phyloP scores from a whole-genome alignment of 2,329 filamentous ascomycete species.

The Beauveria bassiana region DNA sequence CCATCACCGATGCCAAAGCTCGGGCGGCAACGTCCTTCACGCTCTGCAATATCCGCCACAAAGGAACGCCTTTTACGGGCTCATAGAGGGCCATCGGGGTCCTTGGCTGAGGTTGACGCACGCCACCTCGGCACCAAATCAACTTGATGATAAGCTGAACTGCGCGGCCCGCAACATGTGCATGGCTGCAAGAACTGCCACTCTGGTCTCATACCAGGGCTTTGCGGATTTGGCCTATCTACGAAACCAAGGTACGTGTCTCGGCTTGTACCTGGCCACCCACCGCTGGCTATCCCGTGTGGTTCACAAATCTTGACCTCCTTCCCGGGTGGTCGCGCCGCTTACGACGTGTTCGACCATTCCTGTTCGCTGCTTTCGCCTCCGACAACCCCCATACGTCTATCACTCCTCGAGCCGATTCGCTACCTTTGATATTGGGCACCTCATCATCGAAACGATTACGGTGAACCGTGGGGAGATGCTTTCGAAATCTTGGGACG shows the following conservation, averaged over 20 bases:
- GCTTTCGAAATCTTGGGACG: conserved; percentile 17
- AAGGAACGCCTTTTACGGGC: conserved; percentile 10
- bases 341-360: too few species aligned
- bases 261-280: not conserved
- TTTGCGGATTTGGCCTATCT: conserved; percentile 18
- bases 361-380: too few species aligned
- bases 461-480: conserved; percentile 13
- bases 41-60: conserved; percentile 9
- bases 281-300: too few species aligned
- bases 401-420: not conserved
- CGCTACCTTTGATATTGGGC: conserved; percentile 11
- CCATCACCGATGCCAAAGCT: conserved; percentile 5
- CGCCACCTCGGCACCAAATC: not conserved
- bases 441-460: conserved; percentile 17
- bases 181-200: conserved; percentile 14
- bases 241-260: conserved; percentile 9
- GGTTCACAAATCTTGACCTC: too few species aligned
- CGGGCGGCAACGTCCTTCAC: conserved; percentile 10
- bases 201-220: conserved; percentile 13
- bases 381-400: too few species aligned
- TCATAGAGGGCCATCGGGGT: not conserved
- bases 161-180: conserved; percentile 15
- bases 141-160: conserved; percentile 31
- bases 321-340: too few species aligned
- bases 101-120: too few species aligned